phyloP scores from a whole-genome alignment of 805 yeast genomes.

The Candida ortonii region DNA sequence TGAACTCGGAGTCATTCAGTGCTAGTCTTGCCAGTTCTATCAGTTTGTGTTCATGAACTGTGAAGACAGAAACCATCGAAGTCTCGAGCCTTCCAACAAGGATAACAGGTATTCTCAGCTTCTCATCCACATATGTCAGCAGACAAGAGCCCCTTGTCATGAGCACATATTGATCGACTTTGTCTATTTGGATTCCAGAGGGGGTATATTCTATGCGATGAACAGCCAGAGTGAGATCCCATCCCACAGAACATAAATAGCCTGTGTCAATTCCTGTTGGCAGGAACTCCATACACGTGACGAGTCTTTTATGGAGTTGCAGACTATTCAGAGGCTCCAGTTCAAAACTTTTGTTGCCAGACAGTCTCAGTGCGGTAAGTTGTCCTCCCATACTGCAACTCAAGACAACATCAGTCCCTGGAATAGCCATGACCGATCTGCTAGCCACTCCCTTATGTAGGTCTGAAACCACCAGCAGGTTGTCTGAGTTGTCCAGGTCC shows the following conservation, averaged over 20 bases:
- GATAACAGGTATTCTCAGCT: conserved; percentile 35
- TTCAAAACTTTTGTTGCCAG: neutral
- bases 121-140: conserved; percentile 27
- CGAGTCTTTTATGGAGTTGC: conserved; percentile 32
- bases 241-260: conserved; percentile 54
- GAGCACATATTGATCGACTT: conserved; percentile 35
- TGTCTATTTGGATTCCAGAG: conserved; percentile 10
- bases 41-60: conserved; percentile 25
- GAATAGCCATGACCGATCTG: conserved; percentile 23
- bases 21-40: conserved; percentile 47
- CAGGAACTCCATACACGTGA: conserved; percentile 24
- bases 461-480: conserved; percentile 9
- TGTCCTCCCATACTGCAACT: conserved; percentile 36
- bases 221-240: conserved; percentile 49
- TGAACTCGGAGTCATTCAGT: conserved; percentile 70
- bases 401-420: conserved; percentile 21
- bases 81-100: conserved; percentile 60
- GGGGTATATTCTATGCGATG: conserved; percentile 27
- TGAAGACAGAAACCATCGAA: conserved; percentile 51
- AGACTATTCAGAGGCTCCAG: conserved; percentile 10
- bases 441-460: conserved; percentile 21
- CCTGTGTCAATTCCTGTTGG: conserved; percentile 18
- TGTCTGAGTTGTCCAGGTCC: conserved; percentile 21
- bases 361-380: conserved; percentile 14
- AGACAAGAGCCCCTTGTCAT: conserved; percentile 53